Conservation (phyloP, 192 early-diverging fungal genomes). For the Gaertneriomyces semiglobifer region DNA sequence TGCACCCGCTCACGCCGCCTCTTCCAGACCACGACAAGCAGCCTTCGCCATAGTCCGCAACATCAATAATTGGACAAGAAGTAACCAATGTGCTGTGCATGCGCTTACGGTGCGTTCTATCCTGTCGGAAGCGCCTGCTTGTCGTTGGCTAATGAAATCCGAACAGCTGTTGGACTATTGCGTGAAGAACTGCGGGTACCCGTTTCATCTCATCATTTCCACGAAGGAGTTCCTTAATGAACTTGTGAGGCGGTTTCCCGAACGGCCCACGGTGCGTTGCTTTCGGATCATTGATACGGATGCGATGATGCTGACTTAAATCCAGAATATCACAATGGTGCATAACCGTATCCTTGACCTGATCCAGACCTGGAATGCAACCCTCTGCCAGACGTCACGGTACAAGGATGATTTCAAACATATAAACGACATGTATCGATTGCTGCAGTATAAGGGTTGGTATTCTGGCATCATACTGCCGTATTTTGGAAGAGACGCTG, state of each 20-base stretch:
- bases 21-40: constrained; percentile 67
- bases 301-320: not conserved
- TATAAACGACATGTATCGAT: constrained; percentile 92
- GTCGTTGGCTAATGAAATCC: constrained; percentile 23
- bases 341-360: constrained; percentile 85
- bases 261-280: constrained; percentile 71
- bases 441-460: constrained; percentile 82
- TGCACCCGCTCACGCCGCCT: not conserved
- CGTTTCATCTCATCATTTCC: constrained; percentile 93
- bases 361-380: constrained; percentile 92
- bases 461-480: not conserved
- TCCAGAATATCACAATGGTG: constrained; percentile 56
- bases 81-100: constrained; percentile 54
- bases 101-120: constrained; percentile 55
- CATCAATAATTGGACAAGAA: constrained; percentile 53
- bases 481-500: not conserved
- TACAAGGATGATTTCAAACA: constrained; percentile 91
- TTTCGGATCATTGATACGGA: not conserved
- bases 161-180: constrained; percentile 86
- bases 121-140: constrained; percentile 14
- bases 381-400: constrained; percentile 79
- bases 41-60: constrained; percentile 65
- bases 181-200: constrained; percentile 98
- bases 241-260: constrained; percentile 89
- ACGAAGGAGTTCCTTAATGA: constrained; percentile 97